Evolutionary conservation across 2,329 filamentous ascomycete genomes (phyloP).

Genomic region (Penicillium sclerotiorum): DNA sequence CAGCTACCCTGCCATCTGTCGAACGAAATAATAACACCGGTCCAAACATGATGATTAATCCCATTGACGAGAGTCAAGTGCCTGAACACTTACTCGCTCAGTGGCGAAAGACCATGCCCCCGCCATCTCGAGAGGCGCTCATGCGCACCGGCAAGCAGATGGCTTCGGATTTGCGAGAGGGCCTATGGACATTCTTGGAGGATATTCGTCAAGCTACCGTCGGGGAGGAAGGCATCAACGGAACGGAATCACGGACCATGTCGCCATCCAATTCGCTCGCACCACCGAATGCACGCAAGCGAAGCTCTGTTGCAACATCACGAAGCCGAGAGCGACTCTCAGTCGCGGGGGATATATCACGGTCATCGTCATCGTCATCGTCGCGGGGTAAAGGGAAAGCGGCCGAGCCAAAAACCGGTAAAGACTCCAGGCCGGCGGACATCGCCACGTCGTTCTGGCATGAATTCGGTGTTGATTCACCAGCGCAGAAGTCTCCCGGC

Average conservation of each 20-base stretch:
- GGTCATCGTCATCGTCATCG: slow-evolving; percentile 34
- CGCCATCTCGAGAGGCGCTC: slow-evolving; percentile 54
- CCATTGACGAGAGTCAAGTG: slow-evolving; percentile 22
- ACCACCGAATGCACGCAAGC: slow-evolving; percentile 25
- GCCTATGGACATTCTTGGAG: slow-evolving; percentile 91
- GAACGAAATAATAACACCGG: slow-evolving; percentile 32
- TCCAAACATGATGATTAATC: slow-evolving; percentile 18
- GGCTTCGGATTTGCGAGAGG: slow-evolving; percentile 84
- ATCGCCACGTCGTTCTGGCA: slow-evolving; percentile 53
- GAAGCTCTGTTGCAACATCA: slow-evolving; percentile 35
- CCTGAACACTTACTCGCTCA: slow-evolving; percentile 42
- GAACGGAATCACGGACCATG: slow-evolving; percentile 46
- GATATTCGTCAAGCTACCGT: slow-evolving; percentile 94
- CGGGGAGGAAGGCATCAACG: slow-evolving; percentile 82
- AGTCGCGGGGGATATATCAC: slow-evolving; percentile 30
- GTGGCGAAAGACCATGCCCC: slow-evolving; percentile 47
- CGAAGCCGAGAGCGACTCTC: slow-evolving; percentile 37
- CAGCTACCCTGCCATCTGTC: slow-evolving; percentile 45
- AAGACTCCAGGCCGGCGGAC: slow-evolving; percentile 44
- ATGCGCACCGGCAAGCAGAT: slow-evolving; percentile 70
- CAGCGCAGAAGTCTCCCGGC: slow-evolving; percentile 43
- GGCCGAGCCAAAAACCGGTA: slow-evolving; percentile 40
- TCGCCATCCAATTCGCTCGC: slow-evolving; percentile 28
- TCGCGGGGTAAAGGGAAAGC: slow-evolving; percentile 33
- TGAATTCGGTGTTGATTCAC: slow-evolving; percentile 54